These are phyloP conservation scores for Nicotiana noctiflora DNA, from an alignment of 257 asterid species.

Conservation along the genomic window DNA sequence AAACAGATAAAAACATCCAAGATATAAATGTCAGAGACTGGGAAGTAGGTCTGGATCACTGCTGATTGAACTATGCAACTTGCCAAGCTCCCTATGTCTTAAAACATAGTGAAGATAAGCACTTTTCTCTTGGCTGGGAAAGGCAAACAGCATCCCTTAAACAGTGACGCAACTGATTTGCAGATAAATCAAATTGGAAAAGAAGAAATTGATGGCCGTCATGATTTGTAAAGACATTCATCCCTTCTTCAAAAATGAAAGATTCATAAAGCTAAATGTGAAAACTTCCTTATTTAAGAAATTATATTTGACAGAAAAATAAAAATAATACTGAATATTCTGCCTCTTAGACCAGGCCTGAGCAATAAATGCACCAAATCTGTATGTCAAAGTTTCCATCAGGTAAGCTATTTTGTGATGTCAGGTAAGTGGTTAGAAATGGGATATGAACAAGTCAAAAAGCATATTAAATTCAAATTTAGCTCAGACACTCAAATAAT, in stretches of 20 bases:
- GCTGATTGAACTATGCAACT: neutral
- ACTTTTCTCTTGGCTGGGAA: neutral
- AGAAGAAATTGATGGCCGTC: neutral
- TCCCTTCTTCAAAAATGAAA: neutral
- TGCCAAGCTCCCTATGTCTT: neutral
- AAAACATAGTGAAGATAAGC: neutral
- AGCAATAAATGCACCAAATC: neutral
- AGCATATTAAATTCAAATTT: neutral
- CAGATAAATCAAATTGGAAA: neutral
- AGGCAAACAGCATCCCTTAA: neutral
- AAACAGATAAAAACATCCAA: neutral
- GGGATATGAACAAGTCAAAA: neutral
- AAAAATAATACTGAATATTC: neutral
- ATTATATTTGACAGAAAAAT: neutral
- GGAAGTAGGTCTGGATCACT: neutral
- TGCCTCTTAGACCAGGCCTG: neutral
- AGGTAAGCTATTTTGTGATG: no score
- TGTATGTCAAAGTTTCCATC: neutral
- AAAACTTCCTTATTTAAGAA: neutral
- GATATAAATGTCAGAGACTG: neutral
- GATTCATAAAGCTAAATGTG: neutral
- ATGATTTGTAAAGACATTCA: neutral
- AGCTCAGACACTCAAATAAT: no score
- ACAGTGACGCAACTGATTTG: neutral
- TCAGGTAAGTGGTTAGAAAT: neutral